Evolutionary conservation across 208 protist species (phyloP).

Genomic region (Trichomonas vaginalis): DNA sequence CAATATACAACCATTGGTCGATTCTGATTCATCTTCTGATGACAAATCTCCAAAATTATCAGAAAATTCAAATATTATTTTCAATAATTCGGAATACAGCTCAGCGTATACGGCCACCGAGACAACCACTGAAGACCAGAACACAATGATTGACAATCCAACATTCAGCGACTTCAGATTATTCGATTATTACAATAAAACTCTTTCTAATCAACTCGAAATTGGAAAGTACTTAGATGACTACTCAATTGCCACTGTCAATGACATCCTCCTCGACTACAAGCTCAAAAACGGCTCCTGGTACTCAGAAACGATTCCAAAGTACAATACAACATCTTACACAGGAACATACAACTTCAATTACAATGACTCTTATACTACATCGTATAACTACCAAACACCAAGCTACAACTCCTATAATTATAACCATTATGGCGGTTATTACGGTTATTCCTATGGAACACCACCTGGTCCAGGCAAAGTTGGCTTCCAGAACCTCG

Average conservation of each 20-base stretch:
- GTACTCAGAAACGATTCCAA: background rate
- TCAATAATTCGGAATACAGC: too few relatives aligned
- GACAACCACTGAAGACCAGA: too few relatives aligned
- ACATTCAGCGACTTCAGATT: background rate
- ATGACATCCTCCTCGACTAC: background rate
- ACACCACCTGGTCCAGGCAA: background rate
- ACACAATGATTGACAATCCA: background rate
- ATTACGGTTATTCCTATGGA: background rate
- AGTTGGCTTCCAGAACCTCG: conserved; percentile 65
- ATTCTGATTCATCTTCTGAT: too few relatives aligned
- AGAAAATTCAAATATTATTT: too few relatives aligned
- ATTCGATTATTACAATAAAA: background rate
- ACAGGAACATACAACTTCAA: background rate
- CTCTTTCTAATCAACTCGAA: background rate
- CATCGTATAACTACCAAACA: background rate
- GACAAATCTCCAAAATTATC: too few relatives aligned
- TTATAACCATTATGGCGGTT: background rate
- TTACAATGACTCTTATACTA: background rate
- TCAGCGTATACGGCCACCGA: too few relatives aligned
- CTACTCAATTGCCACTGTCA: background rate
- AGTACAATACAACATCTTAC: background rate
- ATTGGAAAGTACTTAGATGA: background rate
- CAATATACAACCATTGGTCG: too few relatives aligned
- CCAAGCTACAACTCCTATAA: background rate
- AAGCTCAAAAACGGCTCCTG: background rate